Percentiles rank a stretch among this genome's conserved stretches.
phyloP scores from a whole-genome alignment of 2,329 filamentous ascomycete genomes.

The Penicillium sp. region DNA sequence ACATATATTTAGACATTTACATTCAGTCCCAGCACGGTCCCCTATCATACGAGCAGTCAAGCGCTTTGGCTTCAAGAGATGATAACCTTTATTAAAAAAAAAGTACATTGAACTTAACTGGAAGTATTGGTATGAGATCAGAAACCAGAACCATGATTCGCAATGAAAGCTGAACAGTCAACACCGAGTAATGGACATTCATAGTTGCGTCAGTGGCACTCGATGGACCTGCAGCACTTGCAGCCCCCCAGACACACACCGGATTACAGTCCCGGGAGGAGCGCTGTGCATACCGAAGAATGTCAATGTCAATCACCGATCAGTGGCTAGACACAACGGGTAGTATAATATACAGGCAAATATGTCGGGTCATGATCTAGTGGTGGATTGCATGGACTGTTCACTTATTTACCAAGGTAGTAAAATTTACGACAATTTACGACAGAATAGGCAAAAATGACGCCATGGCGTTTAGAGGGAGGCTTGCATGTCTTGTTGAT shows the following conservation, averaged over 20 bases:
- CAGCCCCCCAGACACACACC: not conserved
- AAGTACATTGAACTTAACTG: not conserved
- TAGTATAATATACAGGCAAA: constrained; percentile 6
- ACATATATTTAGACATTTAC: not conserved
- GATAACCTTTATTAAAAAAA: constrained; percentile 3
- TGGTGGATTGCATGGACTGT: constrained; percentile 11
- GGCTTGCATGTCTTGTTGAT: constrained; percentile 18
- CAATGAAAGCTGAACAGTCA: not conserved
- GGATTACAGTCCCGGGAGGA: not conserved
- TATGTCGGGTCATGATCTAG: constrained; percentile 10
- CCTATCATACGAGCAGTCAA: not conserved
- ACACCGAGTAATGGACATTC: not conserved
- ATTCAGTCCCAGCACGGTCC: not conserved
- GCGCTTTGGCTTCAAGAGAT: not conserved
- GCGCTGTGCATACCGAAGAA: constrained; percentile 6
- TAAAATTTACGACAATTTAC: not conserved
- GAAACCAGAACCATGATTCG: not conserved
- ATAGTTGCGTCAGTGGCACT: constrained; percentile 2
- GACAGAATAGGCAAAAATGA: not conserved
- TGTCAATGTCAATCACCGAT: not conserved
- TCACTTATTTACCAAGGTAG: too few species aligned
- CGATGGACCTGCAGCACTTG: not conserved
- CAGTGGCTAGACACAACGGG: not conserved
- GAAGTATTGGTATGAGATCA: not conserved
- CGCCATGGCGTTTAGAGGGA: not conserved